Percentiles rank a stretch among this genome's conserved stretches.
Conservation (phyloP, 1,284 basidiomycete species). For the Fomitopsis pinicola region DNA sequence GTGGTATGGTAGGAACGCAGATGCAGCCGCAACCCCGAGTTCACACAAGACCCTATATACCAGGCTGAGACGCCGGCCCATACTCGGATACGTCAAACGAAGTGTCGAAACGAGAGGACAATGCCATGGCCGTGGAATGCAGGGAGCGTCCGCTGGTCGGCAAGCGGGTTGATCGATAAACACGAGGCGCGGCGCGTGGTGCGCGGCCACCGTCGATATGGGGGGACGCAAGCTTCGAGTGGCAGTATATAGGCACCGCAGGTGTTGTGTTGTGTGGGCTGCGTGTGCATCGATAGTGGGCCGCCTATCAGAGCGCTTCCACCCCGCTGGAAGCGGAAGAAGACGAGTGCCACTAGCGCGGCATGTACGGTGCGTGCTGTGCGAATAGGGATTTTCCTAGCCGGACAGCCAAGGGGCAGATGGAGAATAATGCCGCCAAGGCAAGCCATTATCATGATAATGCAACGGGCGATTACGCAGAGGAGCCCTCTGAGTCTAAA, state of each 20-base stretch:
- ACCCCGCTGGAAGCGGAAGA: neutral
- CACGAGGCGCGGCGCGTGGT: neutral
- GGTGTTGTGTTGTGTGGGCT: neutral
- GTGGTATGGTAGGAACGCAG: neutral
- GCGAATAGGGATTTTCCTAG: too few species aligned
- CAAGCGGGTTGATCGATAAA: neutral
- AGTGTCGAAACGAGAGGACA: neutral
- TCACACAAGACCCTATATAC: neutral
- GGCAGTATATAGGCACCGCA: neutral
- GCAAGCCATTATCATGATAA: too few species aligned
- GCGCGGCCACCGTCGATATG: neutral
- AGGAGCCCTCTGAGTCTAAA: too few species aligned
- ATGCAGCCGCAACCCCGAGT: neutral
- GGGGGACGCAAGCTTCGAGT: neutral
- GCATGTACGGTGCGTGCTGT: too few species aligned
- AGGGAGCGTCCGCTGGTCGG: neutral
- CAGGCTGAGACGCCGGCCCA: neutral
- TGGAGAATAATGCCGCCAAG: too few species aligned
- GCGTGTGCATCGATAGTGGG: neutral
- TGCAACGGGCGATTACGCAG: too few species aligned
- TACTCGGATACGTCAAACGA: neutral
- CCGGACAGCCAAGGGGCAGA: too few species aligned
- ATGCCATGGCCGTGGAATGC: neutral
- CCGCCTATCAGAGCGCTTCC: neutral
- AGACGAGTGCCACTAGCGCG: neutral